phyloP scores from a whole-genome alignment of 306 rosid genomes.

The Canavalia ensiformis region DNA sequence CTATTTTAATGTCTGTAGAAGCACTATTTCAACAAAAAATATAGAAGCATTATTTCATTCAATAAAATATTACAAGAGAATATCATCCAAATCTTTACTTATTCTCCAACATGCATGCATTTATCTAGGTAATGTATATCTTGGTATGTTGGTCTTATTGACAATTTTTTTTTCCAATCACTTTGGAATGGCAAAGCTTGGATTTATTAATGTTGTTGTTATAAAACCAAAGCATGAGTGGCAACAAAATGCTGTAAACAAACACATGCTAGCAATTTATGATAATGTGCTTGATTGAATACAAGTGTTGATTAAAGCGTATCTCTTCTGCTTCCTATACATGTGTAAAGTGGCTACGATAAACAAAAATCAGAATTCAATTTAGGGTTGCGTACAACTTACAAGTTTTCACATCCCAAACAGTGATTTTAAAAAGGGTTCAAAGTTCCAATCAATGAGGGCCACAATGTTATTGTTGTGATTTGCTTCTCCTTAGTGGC shows the following conservation, averaged over 20 bases:
- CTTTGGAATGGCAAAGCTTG: neutral
- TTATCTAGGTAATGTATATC: constrained; percentile 25
- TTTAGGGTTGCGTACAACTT: constrained; percentile 17
- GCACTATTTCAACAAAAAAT: neutral
- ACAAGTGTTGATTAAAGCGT: neutral
- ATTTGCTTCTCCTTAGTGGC: constrained; percentile 33
- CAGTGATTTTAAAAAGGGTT: neutral
- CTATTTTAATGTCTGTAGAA: too few species aligned
- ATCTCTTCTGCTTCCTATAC: neutral
- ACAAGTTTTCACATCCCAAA: constrained; percentile 23
- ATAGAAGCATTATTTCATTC: neutral
- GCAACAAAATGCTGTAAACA: constrained; percentile 13
- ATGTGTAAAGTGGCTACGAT: constrained; percentile 24
- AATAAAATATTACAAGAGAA: constrained; percentile 4
- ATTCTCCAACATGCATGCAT: neutral
- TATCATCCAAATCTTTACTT: constrained; percentile 1
- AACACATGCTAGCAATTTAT: constrained; percentile 29
- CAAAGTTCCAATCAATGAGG: neutral
- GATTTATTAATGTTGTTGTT: constrained; percentile 26
- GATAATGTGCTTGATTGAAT: constrained; percentile 22
- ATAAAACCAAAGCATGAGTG: constrained; percentile 34
- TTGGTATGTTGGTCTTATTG: constrained; percentile 26
- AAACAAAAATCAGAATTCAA: constrained; percentile 16
- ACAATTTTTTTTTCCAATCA: neutral
- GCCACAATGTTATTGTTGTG: constrained; percentile 1